phyloP scores from a whole-genome alignment of 352 stramenopile genomes.

The Globisporangium paroecandrum region DNA sequence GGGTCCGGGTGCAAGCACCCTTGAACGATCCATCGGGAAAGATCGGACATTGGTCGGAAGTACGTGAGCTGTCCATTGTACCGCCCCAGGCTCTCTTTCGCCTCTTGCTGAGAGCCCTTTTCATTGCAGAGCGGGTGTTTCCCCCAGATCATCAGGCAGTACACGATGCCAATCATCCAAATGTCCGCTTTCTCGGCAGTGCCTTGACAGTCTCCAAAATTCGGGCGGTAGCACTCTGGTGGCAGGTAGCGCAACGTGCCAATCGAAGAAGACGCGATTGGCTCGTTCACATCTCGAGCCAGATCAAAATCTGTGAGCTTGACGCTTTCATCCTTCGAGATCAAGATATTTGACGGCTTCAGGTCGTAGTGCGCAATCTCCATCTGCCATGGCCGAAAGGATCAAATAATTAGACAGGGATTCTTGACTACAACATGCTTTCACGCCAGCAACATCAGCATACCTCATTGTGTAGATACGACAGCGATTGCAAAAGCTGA shows the following conservation, averaged over 20 bases:
- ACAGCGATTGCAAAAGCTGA: conserved; percentile 60
- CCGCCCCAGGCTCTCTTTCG: conserved; percentile 19
- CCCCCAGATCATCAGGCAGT: conserved; percentile 69
- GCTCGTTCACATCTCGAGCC: conserved; percentile 53
- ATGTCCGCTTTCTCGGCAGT: conserved; percentile 80
- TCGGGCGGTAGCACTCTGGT: conserved; percentile 65
- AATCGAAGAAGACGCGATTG: conserved; percentile 60
- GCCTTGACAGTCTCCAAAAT: conserved; percentile 49
- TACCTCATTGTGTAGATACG: conserved; percentile 74
- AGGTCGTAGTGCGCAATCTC: conserved; percentile 90
- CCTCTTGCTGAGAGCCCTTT: conserved; percentile 55
- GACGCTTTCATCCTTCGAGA: conserved; percentile 83
- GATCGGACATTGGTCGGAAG: conserved; percentile 37
- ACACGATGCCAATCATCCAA: conserved; percentile 82
- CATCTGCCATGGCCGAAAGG: conserved; percentile 32
- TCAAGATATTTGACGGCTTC: conserved; percentile 97
- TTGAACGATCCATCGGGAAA: conserved; percentile 67
- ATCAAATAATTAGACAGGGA: neutral
- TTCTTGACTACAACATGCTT: conserved; percentile 8
- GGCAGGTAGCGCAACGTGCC: conserved; percentile 73
- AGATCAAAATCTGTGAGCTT: conserved; percentile 93
- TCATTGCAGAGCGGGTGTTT: conserved; percentile 72
- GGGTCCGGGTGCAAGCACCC: conserved; percentile 66
- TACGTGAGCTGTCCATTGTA: conserved; percentile 38
- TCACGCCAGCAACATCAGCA: neutral